Base-by-base conservation (phyloP, 1,139 yeast genomes). In the Arxiozyma slooffiae region DNA sequence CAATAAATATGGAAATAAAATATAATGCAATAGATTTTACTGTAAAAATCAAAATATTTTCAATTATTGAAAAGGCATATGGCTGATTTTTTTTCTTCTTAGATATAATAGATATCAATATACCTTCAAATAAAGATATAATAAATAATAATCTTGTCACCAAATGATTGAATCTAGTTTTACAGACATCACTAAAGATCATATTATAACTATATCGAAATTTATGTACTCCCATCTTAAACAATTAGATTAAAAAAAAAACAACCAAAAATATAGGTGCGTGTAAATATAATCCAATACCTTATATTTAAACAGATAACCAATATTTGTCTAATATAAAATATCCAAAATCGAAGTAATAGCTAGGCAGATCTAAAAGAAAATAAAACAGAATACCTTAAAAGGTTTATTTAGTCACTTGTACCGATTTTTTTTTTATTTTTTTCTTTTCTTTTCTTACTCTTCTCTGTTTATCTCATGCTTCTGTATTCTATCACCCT, bases 1-100 rank as follows among this genome's bases (percentile, higher is more conserved):
- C 74, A 44, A 82, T 65, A 14, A 77, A 52, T 42, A 71, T 63
- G 41, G 73, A 66, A 0, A 73, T 71, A 8, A 60, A 36, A 60
- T 72, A 72, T 8, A 72, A 42, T 5, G 64, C 21, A 1, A 65
- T n/a, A 18, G 62, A 52, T 47, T 68, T 71, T 7, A 67, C 51
- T 2, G 70, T 67, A 42, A 67, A 57, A 43, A 57, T 30, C 16
- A 64, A 51, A 53, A 66, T 54, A n/a, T 63, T 48, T 39, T 65
- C 57, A 55, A 60, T 51, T 36, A 60, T 40, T 4, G 58, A 50
- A 2, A 41, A 26, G 8, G 44, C 44, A 41, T 24, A 41, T 41
- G 17, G 44, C 26, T 24, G 44, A 26, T 26, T 23, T 17, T 41
- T 38, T 21, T 51, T 44, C 34, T 53, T 52, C 23, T 49, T 45